phyloP scores from a whole-genome alignment of 345 rosid genomes.

The Eucalyptus sp. region DNA sequence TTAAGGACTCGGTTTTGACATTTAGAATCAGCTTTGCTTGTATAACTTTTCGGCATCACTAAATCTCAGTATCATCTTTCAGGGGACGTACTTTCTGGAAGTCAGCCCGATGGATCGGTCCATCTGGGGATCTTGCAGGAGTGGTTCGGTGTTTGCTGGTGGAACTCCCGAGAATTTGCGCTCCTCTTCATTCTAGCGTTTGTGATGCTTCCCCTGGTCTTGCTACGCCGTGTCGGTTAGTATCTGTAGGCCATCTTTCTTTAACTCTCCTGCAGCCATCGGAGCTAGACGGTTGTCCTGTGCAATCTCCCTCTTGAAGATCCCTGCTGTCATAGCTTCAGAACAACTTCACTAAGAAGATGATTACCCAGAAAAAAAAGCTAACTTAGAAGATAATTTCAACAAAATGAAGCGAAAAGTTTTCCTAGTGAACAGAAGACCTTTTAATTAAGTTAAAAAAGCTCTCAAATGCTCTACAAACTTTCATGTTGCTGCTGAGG shows the following conservation, averaged over 20 bases:
- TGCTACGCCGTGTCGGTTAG: slow-evolving; percentile 53
- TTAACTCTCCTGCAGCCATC: not conserved
- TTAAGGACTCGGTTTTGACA: not conserved
- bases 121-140: slow-evolving; percentile 77
- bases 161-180: slow-evolving; percentile 63
- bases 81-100: slow-evolving; percentile 89
- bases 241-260: not conserved
- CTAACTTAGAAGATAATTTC: not conserved
- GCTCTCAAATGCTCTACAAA: not conserved
- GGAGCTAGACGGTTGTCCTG: not conserved
- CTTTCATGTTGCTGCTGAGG: not conserved
- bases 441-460: not conserved
- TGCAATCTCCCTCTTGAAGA: not conserved
- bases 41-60: not conserved
- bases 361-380: not conserved
- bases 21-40: not conserved
- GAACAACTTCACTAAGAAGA: not conserved
- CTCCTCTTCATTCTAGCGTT: slow-evolving; percentile 40
- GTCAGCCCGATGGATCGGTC: slow-evolving; percentile 27
- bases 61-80: not conserved
- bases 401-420: not conserved
- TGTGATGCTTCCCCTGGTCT: slow-evolving; percentile 58
- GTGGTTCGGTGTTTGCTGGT: slow-evolving; percentile 89
- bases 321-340: not conserved
- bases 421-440: not conserved